Evolutionary conservation across 75 land plant genomes (phyloP), one percentile per base, ranked within the genome.

Genomic region (Larix kaempferi): DNA sequence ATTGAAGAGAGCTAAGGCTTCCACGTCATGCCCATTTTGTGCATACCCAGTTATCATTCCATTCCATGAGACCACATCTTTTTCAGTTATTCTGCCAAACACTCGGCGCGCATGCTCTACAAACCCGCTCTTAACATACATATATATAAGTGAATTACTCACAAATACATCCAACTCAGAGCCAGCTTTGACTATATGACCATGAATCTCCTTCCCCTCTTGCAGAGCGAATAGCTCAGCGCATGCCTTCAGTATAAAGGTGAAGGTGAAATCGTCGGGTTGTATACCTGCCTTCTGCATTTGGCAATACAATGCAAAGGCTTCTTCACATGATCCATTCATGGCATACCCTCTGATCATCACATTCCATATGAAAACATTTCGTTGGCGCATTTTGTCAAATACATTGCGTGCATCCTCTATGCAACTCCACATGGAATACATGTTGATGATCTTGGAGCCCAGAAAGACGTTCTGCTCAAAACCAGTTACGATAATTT

Each of bases 61-160:
- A 75, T 86, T 87, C 93, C 93, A 93, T 64, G 91, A 80, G 22
- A 88, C 88, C 82, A 90, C 85, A 78, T 90, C 87, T 69, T 84
- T 82, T 19, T 75, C 77, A 76, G 71, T 29, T 59, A 83, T 82
- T 81, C 69, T 77, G 58, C 79, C 83, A 74, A 92, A 88, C 81
- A 88, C 35, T 67, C 80, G 77, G 6, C 83, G 75, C 23, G 90
- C 89, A 16, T 57, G 74, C 0, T n/a, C 77, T 17, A 88, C 13
- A 3, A 77, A 77, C 13, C 92, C 87, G 55, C 87, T 76, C 0
- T 78, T 76, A 1, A 81, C 87, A 72, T 84, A 78, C 83, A 92
- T 37, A 57, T 86, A 77, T 23, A 92, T 78, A 26, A 83, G 59
- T 2, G 86, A 87, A 82, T 92, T 92, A 35, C 55, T 64, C 14